phyloP scores from a whole-genome alignment of 1,139 yeast genomes.

The Sugiyamaella neomexicana region DNA sequence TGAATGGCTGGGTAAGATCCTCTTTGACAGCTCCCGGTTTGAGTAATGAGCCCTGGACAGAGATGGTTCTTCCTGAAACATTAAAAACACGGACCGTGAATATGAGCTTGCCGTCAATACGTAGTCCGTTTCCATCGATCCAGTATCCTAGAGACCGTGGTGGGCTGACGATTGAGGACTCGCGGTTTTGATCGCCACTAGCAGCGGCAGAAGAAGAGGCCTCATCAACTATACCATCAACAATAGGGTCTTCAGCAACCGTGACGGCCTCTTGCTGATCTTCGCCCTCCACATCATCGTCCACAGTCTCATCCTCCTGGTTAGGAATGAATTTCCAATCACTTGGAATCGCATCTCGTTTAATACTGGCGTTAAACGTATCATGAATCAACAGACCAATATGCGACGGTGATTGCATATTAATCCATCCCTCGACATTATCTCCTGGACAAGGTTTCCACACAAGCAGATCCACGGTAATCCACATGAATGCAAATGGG shows the following conservation, averaged over 20 bases:
- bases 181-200: background rate
- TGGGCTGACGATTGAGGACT: constrained; percentile 17
- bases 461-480: constrained; percentile 74
- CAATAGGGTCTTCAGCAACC: constrained; percentile 3
- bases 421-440: constrained; percentile 76
- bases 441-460: constrained; percentile 93
- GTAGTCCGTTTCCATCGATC: constrained; percentile 71
- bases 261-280: constrained; percentile 1
- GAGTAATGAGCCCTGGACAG: constrained; percentile 81
- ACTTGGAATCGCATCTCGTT: constrained; percentile 76
- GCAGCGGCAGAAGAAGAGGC: constrained; percentile 9
- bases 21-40: constrained; percentile 59
- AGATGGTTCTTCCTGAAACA: constrained; percentile 77
- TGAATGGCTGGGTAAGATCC: constrained; percentile 30
- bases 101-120: constrained; percentile 75
- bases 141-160: constrained; percentile 76
- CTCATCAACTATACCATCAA: background rate
- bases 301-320: constrained; percentile 57
- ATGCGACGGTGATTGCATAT: constrained; percentile 93
- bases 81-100: constrained; percentile 73
- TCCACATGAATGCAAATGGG: constrained; percentile 89
- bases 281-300: constrained; percentile 14
- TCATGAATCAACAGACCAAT: constrained; percentile 89
- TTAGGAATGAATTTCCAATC: constrained; percentile 81
- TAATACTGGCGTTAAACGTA: constrained; percentile 91